These are phyloP conservation scores for Maudiozyma saulgeensis DNA, from an alignment of 805 yeast genomes.

Conservation along the genomic window DNA sequence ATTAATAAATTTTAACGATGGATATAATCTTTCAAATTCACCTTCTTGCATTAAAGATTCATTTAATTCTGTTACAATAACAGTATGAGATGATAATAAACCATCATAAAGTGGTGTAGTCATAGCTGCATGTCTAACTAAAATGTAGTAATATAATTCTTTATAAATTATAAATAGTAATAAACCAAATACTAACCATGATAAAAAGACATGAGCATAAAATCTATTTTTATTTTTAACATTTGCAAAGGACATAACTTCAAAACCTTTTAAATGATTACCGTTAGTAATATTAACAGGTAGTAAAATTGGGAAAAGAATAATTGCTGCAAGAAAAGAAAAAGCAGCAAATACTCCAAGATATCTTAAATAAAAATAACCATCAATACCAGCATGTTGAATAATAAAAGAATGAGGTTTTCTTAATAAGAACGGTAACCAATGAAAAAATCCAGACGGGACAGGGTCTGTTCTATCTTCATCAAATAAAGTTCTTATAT, in stretches of 20 bases:
- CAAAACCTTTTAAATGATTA: constrained; percentile 45
- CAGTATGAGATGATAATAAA: constrained; percentile 57
- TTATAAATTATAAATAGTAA: constrained; percentile 59
- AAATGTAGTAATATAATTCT: constrained; percentile 61
- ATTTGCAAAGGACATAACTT: constrained; percentile 54
- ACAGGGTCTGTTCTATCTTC: constrained; percentile 55
- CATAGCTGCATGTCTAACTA: constrained; percentile 65
- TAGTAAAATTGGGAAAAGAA: constrained; percentile 59
- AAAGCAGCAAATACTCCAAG: constrained; percentile 45
- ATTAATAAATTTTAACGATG: constrained; percentile 49
- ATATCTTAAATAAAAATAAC: constrained; percentile 64
- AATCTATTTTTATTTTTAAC: constrained; percentile 53
- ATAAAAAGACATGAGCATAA: constrained; percentile 65
- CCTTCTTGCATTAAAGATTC: constrained; percentile 37
- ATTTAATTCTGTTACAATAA: constrained; percentile 58
- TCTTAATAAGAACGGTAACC: constrained; percentile 44
- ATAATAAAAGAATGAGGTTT: constrained; percentile 54
- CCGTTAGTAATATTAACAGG: constrained; percentile 72
- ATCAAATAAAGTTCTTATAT: constrained; percentile 27
- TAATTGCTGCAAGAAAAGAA: constrained; percentile 43
- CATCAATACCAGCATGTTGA: constrained; percentile 68
- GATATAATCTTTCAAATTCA: constrained; percentile 49
- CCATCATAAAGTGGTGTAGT: constrained; percentile 67
- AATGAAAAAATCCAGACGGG: constrained; percentile 50
- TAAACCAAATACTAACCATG: constrained; percentile 66